phyloP scores from a whole-genome alignment of 768 basidiomycete species.

The Russula abietina region DNA sequence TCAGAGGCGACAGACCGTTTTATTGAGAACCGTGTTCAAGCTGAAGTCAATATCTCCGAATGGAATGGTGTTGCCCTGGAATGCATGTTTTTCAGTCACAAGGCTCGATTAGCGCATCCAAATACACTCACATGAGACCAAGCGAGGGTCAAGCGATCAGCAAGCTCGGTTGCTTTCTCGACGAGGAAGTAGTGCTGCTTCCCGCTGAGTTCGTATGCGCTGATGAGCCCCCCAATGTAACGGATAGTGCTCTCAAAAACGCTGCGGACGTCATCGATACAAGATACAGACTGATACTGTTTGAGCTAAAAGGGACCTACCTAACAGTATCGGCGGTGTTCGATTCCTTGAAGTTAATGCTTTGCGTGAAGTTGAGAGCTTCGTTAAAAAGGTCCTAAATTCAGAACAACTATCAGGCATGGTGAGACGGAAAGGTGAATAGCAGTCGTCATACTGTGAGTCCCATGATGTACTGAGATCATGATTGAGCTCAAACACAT shows the following conservation, averaged over 20 bases:
- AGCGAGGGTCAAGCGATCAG: constrained; percentile 56
- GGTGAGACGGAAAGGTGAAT: neutral
- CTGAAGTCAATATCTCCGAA: constrained; percentile 37
- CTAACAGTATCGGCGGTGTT: constrained; percentile 42
- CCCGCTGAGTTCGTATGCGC: constrained; percentile 63
- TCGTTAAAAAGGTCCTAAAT: constrained; percentile 47
- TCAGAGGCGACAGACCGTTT: constrained; percentile 29
- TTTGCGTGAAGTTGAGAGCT: constrained; percentile 46
- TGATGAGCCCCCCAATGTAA: constrained; percentile 59
- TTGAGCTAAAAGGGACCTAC: constrained; percentile 27
- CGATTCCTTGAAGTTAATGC: constrained; percentile 51
- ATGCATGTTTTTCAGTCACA: neutral
- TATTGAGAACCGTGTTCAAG: constrained; percentile 30
- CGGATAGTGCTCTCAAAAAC: constrained; percentile 77
- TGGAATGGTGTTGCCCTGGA: constrained; percentile 36
- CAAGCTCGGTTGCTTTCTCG: constrained; percentile 55
- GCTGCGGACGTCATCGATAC: constrained; percentile 30
- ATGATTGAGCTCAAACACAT: constrained; percentile 40
- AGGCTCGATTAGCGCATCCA: neutral
- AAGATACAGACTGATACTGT: neutral
- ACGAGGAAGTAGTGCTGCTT: constrained; percentile 45
- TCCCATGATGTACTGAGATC: constrained; percentile 51
- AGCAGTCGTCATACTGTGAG: constrained; percentile 35
- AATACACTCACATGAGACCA: constrained; percentile 47
- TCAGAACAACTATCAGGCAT: neutral